Conservation (phyloP, 2,329 filamentous ascomycete species). For the Aspergillus sp. region DNA sequence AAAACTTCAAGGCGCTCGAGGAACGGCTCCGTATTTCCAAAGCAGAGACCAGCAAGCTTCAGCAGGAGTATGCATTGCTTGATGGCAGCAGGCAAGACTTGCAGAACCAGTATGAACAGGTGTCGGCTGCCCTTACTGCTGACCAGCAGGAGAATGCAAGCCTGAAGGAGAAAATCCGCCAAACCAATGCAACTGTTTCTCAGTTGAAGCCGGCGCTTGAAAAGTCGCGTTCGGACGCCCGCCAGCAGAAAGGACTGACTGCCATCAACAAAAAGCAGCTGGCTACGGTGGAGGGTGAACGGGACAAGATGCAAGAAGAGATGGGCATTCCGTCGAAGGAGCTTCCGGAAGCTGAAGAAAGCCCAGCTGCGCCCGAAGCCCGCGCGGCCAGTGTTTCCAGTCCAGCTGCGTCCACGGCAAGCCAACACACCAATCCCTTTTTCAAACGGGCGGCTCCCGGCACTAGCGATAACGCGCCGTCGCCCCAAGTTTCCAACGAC, state of each 20-base stretch:
- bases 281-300: slow-evolving; percentile 75
- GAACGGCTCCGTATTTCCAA: slow-evolving; percentile 68
- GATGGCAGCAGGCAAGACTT: slow-evolving; percentile 75
- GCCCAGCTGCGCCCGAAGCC: slow-evolving; percentile 9
- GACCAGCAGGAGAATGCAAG: slow-evolving; percentile 82
- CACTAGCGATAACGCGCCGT: slow-evolving; percentile 41
- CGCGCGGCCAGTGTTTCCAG: slow-evolving; percentile 34
- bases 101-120: slow-evolving; percentile 69
- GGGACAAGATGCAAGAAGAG: slow-evolving; percentile 77
- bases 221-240: slow-evolving; percentile 81
- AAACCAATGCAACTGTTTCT: slow-evolving; percentile 70
- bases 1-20: slow-evolving; percentile 73
- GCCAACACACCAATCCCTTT: slow-evolving; percentile 82
- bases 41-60: slow-evolving; percentile 73
- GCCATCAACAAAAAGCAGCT: slow-evolving; percentile 99
- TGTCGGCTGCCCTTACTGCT: slow-evolving; percentile 63
- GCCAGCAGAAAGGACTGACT: slow-evolving; percentile 91
- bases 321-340: slow-evolving; percentile 57
- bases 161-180: slow-evolving; percentile 78
- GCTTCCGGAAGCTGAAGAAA: slow-evolving; percentile 48
- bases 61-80: slow-evolving; percentile 72
- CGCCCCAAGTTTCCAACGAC: slow-evolving; percentile 33
- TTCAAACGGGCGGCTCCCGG: slow-evolving; percentile 57
- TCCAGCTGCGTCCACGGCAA: slow-evolving; percentile 53
- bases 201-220: slow-evolving; percentile 85